A percentile compares a stretch with the other conserved stretches of the same genome.
These are phyloP conservation scores for Hansenula lynferdii DNA, from an alignment of 1,139 yeast species.

Conservation along the genomic window DNA sequence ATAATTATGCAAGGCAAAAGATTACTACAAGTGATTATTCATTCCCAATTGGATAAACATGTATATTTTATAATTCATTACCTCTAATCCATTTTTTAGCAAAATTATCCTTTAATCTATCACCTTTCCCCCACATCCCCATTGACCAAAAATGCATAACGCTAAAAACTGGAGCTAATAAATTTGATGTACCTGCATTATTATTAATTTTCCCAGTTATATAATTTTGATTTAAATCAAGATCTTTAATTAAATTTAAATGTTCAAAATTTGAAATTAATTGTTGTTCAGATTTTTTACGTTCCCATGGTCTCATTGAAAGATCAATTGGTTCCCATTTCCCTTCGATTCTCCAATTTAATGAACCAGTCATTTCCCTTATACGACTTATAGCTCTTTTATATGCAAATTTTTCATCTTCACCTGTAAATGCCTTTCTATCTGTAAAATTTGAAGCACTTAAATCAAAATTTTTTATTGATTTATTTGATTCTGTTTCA, in stretches of 20 bases:
- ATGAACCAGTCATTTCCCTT: conserved; percentile 60
- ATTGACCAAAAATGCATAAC: conserved; percentile 60
- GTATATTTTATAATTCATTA: conserved; percentile 3
- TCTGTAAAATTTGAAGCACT: conserved; percentile 38
- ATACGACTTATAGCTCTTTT: conserved; percentile 67
- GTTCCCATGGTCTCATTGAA: conserved; percentile 61
- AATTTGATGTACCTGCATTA: conserved; percentile 5
- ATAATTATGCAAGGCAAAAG: not conserved
- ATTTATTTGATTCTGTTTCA: conserved; percentile 21
- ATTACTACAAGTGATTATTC: no score
- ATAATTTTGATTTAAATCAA: conserved; percentile 10
- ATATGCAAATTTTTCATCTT: conserved; percentile 73
- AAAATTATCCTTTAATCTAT: conserved; percentile 44
- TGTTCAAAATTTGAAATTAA: not conserved
- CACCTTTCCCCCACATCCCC: conserved; percentile 57
- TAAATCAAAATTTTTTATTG: conserved; percentile 6
- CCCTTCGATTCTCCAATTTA: conserved; percentile 41
- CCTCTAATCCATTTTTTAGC: conserved; percentile 48
- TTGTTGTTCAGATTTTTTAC: conserved; percentile 4
- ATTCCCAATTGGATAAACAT: no score
- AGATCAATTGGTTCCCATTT: conserved; percentile 54
- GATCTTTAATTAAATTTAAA: not conserved
- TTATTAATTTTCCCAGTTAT: conserved; percentile 8
- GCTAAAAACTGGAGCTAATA: conserved; percentile 44
- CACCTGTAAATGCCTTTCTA: conserved; percentile 62